Evolutionary conservation across 306 rosid genomes (phyloP).

Genomic region (Vigna unguiculata): DNA sequence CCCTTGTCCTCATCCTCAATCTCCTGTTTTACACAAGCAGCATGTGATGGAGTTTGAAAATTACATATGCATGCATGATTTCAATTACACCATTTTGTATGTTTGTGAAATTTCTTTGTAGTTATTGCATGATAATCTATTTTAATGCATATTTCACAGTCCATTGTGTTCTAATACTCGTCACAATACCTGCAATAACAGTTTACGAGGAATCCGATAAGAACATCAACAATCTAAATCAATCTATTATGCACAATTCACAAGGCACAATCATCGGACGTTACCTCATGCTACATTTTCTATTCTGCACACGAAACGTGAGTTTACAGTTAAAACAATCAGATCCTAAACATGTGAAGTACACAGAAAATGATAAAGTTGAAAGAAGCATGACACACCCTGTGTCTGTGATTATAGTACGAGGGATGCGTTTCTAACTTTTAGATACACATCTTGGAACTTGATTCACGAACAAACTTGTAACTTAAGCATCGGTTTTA

Average conservation of each 20-base stretch:
- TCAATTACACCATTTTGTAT: conserved; percentile 1
- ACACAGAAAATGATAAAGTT: background rate
- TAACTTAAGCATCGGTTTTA: conserved; percentile 26
- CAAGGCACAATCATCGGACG: background rate
- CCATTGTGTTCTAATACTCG: background rate
- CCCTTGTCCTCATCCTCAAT: background rate
- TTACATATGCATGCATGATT: background rate
- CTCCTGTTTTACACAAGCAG: background rate
- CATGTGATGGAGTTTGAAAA: background rate
- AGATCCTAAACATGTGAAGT: background rate
- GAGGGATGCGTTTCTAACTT: conserved; percentile 12
- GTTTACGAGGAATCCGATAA: background rate
- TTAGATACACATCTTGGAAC: conserved; percentile 17
- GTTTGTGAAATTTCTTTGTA: background rate
- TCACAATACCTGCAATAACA: background rate
- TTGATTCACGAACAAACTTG: conserved; percentile 29
- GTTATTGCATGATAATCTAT: background rate
- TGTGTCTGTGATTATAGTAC: conserved; percentile 2
- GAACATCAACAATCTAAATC: background rate
- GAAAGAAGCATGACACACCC: background rate
- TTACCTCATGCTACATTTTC: conserved; percentile 6
- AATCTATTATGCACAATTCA: background rate
- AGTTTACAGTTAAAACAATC: conserved; percentile 18
- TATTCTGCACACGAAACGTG: background rate
- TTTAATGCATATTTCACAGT: background rate